Evolutionary conservation across 1,139 yeast genomes (phyloP), one percentile per base, ranked within the genome.

Genomic region (Saccharomycopsis phalli): DNA sequence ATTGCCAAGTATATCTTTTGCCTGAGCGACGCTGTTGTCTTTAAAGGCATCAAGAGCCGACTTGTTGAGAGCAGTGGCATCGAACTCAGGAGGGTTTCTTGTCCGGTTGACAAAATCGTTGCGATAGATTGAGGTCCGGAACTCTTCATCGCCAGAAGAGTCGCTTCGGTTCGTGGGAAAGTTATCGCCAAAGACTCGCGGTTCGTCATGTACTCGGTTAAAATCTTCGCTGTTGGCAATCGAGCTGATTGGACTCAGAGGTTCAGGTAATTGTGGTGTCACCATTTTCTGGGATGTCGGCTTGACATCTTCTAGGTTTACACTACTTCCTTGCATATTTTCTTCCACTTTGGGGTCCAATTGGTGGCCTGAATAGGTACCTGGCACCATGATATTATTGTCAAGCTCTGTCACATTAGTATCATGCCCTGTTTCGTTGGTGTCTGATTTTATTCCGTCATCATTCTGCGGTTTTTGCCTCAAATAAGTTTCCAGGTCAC

Each of bases 121-220:
- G 13, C 37, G 31, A 18, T 38, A 44, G 5, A 42, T 31, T 16
- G 43, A 40, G 6, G 44, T 36, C 21, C 47, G 25, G 29, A 44
- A 44, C 11, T 31, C 45, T 11, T 30, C 33, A 18, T 44, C 43
- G 19, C 21, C 17, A n/a, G n/a, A n/a, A n/a, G n/a, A n/a, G 14
- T 42, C 44, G 16, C 8, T 11, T 8, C 34, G 20, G 4, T 28
- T 34, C 5, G 47, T 36, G 18, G 42, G 40, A 16, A 37, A 43
- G 35, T 40, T 44, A 20, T 40, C 45, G 8, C 45, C 45, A 27
- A 44, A 41, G 6, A 41, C 47, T n/a, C 26, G 30, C 30, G 25
- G 37, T 14, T 25, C 30, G 7, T 16, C 29, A 17, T n/a, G 18
- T 14, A 13, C 36, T n/a, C 18, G 13, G 13, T 36, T 36, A 11